phyloP scores from a whole-genome alignment of 1,139 yeast species.

The Magnusiomyces ingens region DNA sequence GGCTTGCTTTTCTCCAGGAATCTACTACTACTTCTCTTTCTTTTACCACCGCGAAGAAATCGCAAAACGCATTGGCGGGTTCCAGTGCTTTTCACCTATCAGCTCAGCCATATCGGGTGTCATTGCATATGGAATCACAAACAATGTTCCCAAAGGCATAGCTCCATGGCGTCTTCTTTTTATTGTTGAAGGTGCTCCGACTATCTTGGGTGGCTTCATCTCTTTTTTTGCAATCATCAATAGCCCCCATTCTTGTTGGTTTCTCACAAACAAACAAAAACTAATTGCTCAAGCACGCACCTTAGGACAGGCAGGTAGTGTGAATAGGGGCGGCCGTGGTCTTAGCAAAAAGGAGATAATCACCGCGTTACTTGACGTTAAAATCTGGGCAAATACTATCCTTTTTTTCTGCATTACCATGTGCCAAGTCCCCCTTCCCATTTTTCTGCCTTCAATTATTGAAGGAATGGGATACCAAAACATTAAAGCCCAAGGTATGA shows the following conservation, averaged over 20 bases:
- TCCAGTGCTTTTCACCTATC: constrained; percentile 39
- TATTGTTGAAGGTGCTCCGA: constrained; percentile 36
- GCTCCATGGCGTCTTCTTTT: constrained; percentile 36
- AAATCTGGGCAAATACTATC: constrained; percentile 18
- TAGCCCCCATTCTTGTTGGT: constrained; percentile 37
- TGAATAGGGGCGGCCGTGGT: constrained; percentile 17
- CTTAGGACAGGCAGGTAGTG: constrained; percentile 22
- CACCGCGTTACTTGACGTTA: constrained; percentile 21
- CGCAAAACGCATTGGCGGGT: constrained; percentile 47
- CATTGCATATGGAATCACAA: constrained; percentile 36
- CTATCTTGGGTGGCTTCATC: constrained; percentile 31
- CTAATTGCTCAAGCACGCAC: constrained; percentile 26
- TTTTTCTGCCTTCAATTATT: constrained; percentile 26
- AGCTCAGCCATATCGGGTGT: constrained; percentile 31
- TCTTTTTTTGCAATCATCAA: constrained; percentile 38
- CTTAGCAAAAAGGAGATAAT: constrained; percentile 21
- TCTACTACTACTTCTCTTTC: constrained; percentile 28
- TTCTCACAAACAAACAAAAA: constrained; percentile 25
- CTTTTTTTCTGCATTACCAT: constrained; percentile 29
- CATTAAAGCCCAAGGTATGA: constrained; percentile 26
- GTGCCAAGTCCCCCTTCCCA: constrained; percentile 27
- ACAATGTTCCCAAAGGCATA: constrained; percentile 19
- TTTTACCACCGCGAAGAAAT: constrained; percentile 29
- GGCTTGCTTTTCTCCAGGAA: constrained; percentile 31
- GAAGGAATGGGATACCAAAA: constrained; percentile 27